Evolutionary conservation across 345 rosid genomes (phyloP).

Genomic region (Populus davidiana): DNA sequence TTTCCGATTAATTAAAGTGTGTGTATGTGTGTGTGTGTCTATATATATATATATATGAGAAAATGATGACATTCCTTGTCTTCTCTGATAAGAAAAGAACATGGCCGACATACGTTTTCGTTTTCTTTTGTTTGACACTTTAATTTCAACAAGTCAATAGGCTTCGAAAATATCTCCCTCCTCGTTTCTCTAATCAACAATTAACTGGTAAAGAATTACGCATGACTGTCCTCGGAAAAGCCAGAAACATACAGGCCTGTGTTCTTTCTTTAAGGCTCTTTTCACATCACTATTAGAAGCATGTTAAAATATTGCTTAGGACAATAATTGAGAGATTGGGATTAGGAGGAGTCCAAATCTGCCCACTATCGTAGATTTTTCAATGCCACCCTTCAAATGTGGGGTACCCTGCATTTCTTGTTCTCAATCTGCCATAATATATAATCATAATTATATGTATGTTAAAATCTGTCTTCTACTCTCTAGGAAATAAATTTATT

Average conservation of each 20-base stretch:
- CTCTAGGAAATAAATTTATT: background rate
- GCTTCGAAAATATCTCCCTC: background rate
- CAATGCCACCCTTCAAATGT: background rate
- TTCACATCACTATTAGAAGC: background rate
- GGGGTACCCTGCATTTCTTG: slow-evolving; percentile 15
- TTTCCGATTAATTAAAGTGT: no score
- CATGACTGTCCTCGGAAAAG: background rate
- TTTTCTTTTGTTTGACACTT: no score
- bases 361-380: slow-evolving; percentile 9
- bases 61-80: background rate
- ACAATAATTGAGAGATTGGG: slow-evolving; percentile 14
- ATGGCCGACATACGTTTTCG: background rate
- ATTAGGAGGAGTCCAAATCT: slow-evolving; percentile 19
- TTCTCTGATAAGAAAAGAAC: no score
- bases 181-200: background rate
- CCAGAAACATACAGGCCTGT: background rate
- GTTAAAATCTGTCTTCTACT: background rate
- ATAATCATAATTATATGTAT: no score
- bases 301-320: background rate
- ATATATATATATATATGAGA: no score
- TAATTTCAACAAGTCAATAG: no score
- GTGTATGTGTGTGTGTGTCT: no score
- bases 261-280: background rate
- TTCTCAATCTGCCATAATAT: background rate
- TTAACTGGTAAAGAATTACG: background rate